phyloP scores from a whole-genome alignment of 257 asterid genomes.

The Eucommia ulmoides region DNA sequence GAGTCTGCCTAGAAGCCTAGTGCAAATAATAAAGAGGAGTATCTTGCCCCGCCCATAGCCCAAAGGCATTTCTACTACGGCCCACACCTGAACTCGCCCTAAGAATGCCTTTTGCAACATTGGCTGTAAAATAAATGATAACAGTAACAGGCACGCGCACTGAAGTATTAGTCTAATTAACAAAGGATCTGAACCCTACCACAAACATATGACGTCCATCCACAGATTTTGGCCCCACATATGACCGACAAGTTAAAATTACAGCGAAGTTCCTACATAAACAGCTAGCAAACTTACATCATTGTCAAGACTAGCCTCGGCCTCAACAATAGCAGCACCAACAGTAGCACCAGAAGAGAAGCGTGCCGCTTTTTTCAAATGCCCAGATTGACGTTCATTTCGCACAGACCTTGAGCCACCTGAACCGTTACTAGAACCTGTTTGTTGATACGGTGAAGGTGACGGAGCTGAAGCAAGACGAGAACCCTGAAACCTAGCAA shows the following conservation, averaged over 20 bases:
- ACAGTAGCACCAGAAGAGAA: conserved; percentile 54
- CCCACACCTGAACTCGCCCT: too few relatives aligned
- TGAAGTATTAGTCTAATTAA: too few relatives aligned
- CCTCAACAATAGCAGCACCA: conserved; percentile 93
- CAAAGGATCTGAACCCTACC: too few relatives aligned
- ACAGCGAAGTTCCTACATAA: conserved; percentile 27
- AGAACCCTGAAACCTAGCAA: conserved; percentile 74
- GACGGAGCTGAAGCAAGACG: conserved; percentile 94
- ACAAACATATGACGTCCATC: too few relatives aligned
- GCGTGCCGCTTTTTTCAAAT: conserved; percentile 56
- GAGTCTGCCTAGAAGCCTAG: too few relatives aligned
- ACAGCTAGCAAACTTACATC: conserved; percentile 57
- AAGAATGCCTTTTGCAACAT: too few relatives aligned
- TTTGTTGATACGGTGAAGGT: conserved; percentile 64
- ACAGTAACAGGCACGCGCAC: too few relatives aligned
- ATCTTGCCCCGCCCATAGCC: too few relatives aligned
- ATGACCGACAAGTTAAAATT: conserved; percentile 11
- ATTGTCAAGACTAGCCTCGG: conserved; percentile 62
- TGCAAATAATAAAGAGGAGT: too few relatives aligned
- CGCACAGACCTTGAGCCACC: conserved; percentile 21
- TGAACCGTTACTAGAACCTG: conserved; percentile 25
- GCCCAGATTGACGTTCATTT: conserved; percentile 17
- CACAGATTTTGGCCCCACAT: too few relatives aligned
- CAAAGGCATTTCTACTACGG: too few relatives aligned
- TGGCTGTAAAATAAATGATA: too few relatives aligned